Evolutionary conservation across 371 early-diverging fungal genomes (phyloP), one percentile per base, ranked within the genome.

Genomic region (Rhizopus arrhizus): DNA sequence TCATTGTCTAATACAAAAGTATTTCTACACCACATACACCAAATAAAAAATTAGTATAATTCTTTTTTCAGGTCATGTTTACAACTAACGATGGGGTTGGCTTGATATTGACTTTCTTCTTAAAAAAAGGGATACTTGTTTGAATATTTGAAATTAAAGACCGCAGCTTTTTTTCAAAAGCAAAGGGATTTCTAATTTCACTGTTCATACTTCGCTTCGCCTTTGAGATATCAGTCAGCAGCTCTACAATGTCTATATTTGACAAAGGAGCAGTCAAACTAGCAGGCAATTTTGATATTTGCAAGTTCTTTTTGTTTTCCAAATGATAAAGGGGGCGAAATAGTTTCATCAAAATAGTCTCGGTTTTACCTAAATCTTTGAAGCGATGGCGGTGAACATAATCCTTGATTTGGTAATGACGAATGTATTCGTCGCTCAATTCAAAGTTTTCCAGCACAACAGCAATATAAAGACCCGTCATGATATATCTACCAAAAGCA

Each of bases 381-480:
- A 70, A 73, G 6, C 69, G 72, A 46, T 82, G 77, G 3, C 68
- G 71, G 13, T 74, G 72, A 29, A 82, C 78, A 61, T 81, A 87
- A 33, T 81, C 81, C 46, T 83, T 73, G 40, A 87, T 73, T 54
- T 87, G 88, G 29, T 77, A 79, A 35, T 73, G 74, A 31, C 78
- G 81, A 53, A 86, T 88, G 58, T 79, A 79, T 11, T 77, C 80
- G 33, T 84, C 85, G 9, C 83, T 86, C 15, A 83, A 53, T 53
- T 86, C 86, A 64, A 88, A 88, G 56, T 84, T 83, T 48, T 88
- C 88, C 49, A 85, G 56, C 13, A 85, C 76, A 31, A 88, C 81
- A 15, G 88, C 88, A 69, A 88, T 79, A 57, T 86, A 88, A 16
- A 88, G 78, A 29, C 84, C 86, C 29, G 85, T 59, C 58, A 88